phyloP scores from a whole-genome alignment of 495 filamentous ascomycete genomes.

The Xylaria flabelliformis region DNA sequence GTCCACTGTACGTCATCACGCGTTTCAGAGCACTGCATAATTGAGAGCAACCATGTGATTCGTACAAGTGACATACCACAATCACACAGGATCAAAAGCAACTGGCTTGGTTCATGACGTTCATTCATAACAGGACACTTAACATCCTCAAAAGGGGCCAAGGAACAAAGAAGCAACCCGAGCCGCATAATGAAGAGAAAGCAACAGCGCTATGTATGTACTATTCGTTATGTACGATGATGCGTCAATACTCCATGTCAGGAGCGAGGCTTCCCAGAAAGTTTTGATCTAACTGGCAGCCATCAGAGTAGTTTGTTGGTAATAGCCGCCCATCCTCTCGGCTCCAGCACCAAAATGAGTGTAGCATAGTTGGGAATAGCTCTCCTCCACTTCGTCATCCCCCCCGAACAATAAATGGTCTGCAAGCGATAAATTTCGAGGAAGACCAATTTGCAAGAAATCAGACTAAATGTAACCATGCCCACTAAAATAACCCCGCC shows the following conservation, averaged over 20 bases:
- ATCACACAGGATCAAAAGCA: background rate
- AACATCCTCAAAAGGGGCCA: conserved; percentile 6
- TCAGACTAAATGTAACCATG: conserved; percentile 7
- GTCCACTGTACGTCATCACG: conserved; percentile 3
- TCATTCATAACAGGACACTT: conserved; percentile 24
- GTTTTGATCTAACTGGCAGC: conserved; percentile 12
- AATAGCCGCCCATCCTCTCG: background rate
- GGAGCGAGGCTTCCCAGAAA: conserved; percentile 27
- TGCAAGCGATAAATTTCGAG: background rate
- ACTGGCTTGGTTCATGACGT: conserved; percentile 21
- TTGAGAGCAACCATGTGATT: background rate
- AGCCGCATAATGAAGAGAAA: background rate
- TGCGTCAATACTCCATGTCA: conserved; percentile 4
- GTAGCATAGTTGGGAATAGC: conserved; percentile 11
- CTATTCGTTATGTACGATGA: conserved; percentile 7
- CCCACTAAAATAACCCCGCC: conserved; percentile 9
- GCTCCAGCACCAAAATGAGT: conserved; percentile 22
- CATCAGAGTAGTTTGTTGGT: conserved; percentile 17
- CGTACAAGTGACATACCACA: background rate
- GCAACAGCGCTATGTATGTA: conserved; percentile 22
- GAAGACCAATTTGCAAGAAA: background rate
- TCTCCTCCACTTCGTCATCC: background rate
- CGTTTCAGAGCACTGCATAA: conserved; percentile 5
- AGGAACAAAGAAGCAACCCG: background rate
- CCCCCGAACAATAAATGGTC: background rate